Percentiles rank a stretch among this genome's conserved stretches.
Conservation (phyloP, 2,329 filamentous ascomycete species). For the Pestalotiopsis sp. region DNA sequence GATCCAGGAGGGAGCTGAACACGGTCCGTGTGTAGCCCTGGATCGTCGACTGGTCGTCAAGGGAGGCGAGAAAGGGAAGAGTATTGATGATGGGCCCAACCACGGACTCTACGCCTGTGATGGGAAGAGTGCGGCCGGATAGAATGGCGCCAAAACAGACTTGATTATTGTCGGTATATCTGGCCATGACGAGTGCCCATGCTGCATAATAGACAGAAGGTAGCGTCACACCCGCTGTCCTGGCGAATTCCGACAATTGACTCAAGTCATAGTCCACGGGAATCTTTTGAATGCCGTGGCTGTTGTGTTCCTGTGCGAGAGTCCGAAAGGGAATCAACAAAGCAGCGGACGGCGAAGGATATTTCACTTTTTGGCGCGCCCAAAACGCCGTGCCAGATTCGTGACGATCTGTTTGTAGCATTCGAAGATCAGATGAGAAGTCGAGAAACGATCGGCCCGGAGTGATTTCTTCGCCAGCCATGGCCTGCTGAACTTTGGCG, state of each 20-base stretch:
- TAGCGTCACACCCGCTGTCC: background rate
- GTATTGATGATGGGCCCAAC: slow-evolving; percentile 39
- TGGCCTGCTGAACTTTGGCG: background rate
- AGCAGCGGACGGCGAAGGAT: background rate
- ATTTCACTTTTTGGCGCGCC: background rate
- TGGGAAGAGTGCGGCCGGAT: slow-evolving; percentile 35
- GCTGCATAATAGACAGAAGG: slow-evolving; percentile 21
- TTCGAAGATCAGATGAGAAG: background rate
- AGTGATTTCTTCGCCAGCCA: background rate
- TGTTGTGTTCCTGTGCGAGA: background rate
- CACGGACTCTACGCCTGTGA: slow-evolving; percentile 28
- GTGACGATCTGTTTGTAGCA: background rate
- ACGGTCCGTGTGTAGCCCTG: slow-evolving; percentile 18
- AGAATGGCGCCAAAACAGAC: slow-evolving; percentile 38
- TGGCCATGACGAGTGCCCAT: slow-evolving; percentile 37
- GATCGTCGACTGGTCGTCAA: slow-evolving; percentile 18
- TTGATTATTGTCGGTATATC: slow-evolving; percentile 31
- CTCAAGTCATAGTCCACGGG: background rate
- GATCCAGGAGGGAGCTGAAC: slow-evolving; percentile 12
- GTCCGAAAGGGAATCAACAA: background rate
- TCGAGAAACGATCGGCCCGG: background rate
- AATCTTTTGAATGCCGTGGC: background rate
- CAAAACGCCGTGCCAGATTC: background rate
- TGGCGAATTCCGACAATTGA: background rate
- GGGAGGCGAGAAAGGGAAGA: slow-evolving; percentile 25